These are phyloP conservation scores for Neofusicoccum sp. DNA, from an alignment of 2,329 filamentous ascomycete species.

Conservation along the genomic window DNA sequence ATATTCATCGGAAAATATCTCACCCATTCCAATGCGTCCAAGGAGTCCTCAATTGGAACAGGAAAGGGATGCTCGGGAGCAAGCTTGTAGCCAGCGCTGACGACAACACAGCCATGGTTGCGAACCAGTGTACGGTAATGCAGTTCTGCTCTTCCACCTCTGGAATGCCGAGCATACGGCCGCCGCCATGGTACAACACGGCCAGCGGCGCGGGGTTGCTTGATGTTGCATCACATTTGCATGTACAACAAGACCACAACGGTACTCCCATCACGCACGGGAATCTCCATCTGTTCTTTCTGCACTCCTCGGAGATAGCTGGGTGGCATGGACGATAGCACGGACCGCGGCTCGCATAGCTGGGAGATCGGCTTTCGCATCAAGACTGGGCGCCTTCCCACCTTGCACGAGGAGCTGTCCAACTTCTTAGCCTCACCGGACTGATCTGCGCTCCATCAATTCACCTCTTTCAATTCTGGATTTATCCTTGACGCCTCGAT, in stretches of 20 bases:
- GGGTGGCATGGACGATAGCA: not conserved
- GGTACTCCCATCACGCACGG: not conserved
- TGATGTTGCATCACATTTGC: not conserved
- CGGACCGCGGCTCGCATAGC: not conserved
- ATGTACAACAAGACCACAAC: not conserved
- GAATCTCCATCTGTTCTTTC: not conserved
- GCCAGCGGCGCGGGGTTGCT: conserved; percentile 22
- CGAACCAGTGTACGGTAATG: conserved; percentile 38
- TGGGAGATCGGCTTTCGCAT: not conserved
- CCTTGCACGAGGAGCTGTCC: not conserved
- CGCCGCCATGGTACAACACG: conserved; percentile 29
- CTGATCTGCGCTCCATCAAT: not conserved
- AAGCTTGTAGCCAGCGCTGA: conserved; percentile 63
- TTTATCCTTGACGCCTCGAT: not conserved
- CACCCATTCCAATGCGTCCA: conserved; percentile 25
- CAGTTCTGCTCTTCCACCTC: conserved; percentile 21
- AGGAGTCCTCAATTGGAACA: conserved; percentile 61
- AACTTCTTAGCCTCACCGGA: not conserved
- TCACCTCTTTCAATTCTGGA: not conserved
- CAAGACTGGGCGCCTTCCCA: not conserved
- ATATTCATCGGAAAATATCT: not conserved
- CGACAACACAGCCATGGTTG: conserved; percentile 60
- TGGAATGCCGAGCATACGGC: conserved; percentile 24
- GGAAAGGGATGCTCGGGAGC: conserved; percentile 66
- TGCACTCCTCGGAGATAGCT: not conserved